These are phyloP conservation scores for Priceomyces medius DNA, from an alignment of 805 yeast species.

Conservation along the genomic window DNA sequence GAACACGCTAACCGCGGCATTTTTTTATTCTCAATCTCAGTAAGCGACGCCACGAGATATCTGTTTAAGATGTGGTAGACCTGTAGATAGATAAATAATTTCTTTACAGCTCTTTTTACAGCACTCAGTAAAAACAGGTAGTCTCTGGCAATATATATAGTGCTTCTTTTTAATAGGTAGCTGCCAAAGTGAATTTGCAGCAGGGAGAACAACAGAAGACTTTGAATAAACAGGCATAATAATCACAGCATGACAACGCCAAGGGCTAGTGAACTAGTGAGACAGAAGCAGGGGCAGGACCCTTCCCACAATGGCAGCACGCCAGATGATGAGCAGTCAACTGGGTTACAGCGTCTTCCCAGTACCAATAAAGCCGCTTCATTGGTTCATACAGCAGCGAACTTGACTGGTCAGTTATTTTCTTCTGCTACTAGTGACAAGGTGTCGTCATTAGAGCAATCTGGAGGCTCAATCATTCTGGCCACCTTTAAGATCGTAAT, in stretches of 20 bases:
- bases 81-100: neutral
- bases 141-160: neutral
- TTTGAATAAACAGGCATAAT: neutral
- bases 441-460: neutral
- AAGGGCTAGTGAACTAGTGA: neutral
- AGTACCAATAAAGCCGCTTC: neutral
- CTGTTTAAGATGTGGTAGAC: too few relatives aligned
- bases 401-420: neutral
- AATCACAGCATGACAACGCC: constrained; percentile 1
- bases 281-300: constrained; percentile 2
- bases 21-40: too few relatives aligned
- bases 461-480: neutral
- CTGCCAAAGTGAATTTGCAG: neutral
- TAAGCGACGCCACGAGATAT: too few relatives aligned
- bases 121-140: too few relatives aligned
- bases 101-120: neutral
- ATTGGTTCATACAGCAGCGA: neutral
- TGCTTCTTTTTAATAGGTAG: neutral
- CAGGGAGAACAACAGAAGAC: neutral
- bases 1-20: too few relatives aligned
- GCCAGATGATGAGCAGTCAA: neutral
- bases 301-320: neutral
- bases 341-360: constrained; percentile 4
- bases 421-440: neutral
- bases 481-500: neutral